These are phyloP conservation scores for Podospora sp. DNA, from an alignment of 495 filamentous ascomycete genomes.

Conservation along the genomic window DNA sequence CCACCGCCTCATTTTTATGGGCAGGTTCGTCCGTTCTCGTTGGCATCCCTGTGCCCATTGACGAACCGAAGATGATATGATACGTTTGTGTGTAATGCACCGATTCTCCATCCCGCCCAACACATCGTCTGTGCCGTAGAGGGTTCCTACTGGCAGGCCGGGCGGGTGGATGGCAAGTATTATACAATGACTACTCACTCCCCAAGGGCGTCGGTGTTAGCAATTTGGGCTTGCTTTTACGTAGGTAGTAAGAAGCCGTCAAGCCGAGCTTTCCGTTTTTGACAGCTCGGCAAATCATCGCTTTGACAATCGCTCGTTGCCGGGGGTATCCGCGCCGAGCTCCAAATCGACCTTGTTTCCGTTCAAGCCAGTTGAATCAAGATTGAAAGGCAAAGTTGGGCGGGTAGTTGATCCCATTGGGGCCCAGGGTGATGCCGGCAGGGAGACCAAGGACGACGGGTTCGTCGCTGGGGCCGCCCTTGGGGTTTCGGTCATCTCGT, in stretches of 20 bases:
- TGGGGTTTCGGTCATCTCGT: constrained; percentile 46
- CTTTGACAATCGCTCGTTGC: neutral
- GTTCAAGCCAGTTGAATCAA: constrained; percentile 6
- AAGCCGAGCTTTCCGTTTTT: neutral
- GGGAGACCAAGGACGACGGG: constrained; percentile 58
- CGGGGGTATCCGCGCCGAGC: neutral
- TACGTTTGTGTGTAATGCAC: too few relatives aligned
- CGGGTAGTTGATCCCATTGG: constrained; percentile 64
- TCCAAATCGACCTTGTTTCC: neutral
- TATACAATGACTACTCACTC: too few relatives aligned
- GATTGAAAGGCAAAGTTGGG: constrained; percentile 32
- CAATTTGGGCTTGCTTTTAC: too few relatives aligned
- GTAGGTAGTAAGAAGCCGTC: neutral
- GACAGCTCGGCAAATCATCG: neutral
- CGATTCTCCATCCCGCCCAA: too few relatives aligned
- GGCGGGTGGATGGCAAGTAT: too few relatives aligned
- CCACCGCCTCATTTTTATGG: too few relatives aligned
- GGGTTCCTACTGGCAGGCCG: too few relatives aligned
- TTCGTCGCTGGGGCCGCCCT: constrained; percentile 51
- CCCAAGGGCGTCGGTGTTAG: too few relatives aligned
- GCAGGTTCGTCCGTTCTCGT: too few relatives aligned
- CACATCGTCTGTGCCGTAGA: too few relatives aligned
- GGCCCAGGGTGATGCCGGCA: constrained; percentile 55
- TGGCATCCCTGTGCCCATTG: too few relatives aligned
- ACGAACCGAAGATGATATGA: too few relatives aligned